Base-by-base conservation (phyloP, 768 basidiomycete genomes). In the Boletus subcaerulescens region DNA sequence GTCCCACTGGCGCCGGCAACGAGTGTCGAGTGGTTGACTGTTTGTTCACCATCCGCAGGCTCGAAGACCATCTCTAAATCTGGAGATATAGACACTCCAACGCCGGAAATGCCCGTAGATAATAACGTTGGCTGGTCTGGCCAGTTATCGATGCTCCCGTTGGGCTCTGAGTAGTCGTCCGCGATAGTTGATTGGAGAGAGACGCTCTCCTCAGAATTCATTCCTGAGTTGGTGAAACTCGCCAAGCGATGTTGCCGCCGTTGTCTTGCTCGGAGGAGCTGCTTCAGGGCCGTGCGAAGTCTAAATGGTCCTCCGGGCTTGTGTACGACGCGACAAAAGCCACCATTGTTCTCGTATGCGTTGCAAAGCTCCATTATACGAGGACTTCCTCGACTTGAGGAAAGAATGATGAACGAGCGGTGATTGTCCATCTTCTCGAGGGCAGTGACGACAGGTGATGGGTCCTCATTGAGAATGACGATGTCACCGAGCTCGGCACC, bases 221-320 rank as follows among this genome's bases (percentile, higher is more conserved):
- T 49, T 14, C 48, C 59, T 31, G 59, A 55, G 47, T 52, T 62
- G 15, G 60, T 51, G 36, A 64, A 63, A 32, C 50, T 61, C 13
- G 55, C 45, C 3, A 60, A 53, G 44, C 65, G 69, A 32, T 67
- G 61, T 44, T 62, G 70, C 52, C 56, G 69, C 36, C 71, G 65
- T 26, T 73, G 70, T 40, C 61, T 69, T 41, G 63, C 62, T 36
- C 71, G 70, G 32, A 71, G 62, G 6, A 71, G 60, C 38, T 71
- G 79, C 63, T 85, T 86, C 55, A 95, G 73, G 22, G 84, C 79
- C 6, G 77, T 68, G 26, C 84, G 79, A 52, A 96, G 77, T 20
- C 87, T 82, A 42, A 82, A 81, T 4, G 94, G 94, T 3, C 93
- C 92, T 24, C 85, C 85, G 11, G 94, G 94, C 68, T 97, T 98